Percentiles rank a stretch among this genome's conserved stretches.
These are phyloP conservation scores for Petunia hybrid DNA, from an alignment of 305 asterid genomes.

Conservation along the genomic window DNA sequence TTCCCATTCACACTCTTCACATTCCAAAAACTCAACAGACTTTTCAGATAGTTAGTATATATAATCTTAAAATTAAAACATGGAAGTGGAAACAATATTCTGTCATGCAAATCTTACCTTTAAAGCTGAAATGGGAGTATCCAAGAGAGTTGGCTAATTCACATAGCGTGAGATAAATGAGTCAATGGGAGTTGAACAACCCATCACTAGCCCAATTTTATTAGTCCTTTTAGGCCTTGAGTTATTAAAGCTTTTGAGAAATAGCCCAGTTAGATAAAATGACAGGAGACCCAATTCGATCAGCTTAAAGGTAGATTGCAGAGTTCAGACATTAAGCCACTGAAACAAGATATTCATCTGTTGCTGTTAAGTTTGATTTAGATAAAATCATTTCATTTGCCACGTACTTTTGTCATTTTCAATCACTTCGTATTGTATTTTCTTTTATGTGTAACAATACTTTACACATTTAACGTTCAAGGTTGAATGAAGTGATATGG, in stretches of 20 bases:
- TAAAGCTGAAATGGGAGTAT: not conserved
- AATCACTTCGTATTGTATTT: not conserved
- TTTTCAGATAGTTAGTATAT: too few species aligned
- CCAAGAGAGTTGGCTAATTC: not conserved
- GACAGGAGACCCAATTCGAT: not conserved
- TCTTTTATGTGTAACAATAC: not conserved
- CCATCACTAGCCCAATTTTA: not conserved
- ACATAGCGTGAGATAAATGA: not conserved
- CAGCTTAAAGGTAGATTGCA: not conserved
- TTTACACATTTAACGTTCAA: not conserved
- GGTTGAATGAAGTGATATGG: too few species aligned
- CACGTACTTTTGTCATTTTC: not conserved
- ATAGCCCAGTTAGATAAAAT: not conserved
- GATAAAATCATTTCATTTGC: not conserved
- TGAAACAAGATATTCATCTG: not conserved
- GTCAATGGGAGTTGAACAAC: conserved; percentile 32
- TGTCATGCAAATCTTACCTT: not conserved
- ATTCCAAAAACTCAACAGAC: too few species aligned
- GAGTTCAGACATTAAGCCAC: not conserved
- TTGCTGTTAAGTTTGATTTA: not conserved
- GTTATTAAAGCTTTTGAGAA: not conserved
- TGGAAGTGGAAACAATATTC: not conserved
- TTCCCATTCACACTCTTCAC: too few species aligned
- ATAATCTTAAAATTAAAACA: not conserved
- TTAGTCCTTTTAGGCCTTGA: not conserved